Evolutionary conservation across 1,139 yeast genomes (phyloP).

Genomic region (Magnusiomyces magnusii): DNA sequence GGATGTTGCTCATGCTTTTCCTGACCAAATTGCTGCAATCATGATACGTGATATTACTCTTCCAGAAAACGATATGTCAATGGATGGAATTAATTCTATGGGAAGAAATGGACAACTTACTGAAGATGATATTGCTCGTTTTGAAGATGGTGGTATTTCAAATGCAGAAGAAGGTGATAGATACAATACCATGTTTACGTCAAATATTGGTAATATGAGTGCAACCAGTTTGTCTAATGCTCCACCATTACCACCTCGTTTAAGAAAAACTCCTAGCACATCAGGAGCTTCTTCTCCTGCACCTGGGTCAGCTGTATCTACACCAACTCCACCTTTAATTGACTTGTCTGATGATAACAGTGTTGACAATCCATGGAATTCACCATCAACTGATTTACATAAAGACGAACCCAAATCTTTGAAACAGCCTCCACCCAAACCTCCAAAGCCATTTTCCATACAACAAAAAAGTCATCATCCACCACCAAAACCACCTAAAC

Average conservation of each 20-base stretch:
- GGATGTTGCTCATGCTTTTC: constrained; percentile 54
- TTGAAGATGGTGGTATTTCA: background rate
- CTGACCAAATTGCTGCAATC: constrained; percentile 61
- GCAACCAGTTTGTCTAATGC: background rate
- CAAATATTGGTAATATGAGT: background rate
- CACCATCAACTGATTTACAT: background rate
- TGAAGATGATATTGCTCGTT: background rate
- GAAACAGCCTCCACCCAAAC: background rate
- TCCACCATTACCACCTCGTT: constrained; percentile 1
- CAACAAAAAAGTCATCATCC: constrained; percentile 19
- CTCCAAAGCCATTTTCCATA: background rate
- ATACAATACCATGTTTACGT: background rate
- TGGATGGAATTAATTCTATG: background rate
- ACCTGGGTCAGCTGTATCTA: background rate
- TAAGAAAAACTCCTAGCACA: background rate
- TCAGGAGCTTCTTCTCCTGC: background rate
- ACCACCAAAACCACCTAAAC: constrained; percentile 19
- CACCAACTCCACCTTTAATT: constrained; percentile 17
- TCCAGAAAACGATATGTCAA: constrained; percentile 23
- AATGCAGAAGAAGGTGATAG: background rate
- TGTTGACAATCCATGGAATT: background rate
- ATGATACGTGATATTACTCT: constrained; percentile 70
- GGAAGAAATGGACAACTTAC: background rate
- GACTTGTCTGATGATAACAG: constrained; percentile 18
- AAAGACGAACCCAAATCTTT: background rate